Evolutionary conservation across 2,329 filamentous ascomycete genomes (phyloP), one percentile per base, ranked within the genome.

Genomic region (Aureobasidium sp.): DNA sequence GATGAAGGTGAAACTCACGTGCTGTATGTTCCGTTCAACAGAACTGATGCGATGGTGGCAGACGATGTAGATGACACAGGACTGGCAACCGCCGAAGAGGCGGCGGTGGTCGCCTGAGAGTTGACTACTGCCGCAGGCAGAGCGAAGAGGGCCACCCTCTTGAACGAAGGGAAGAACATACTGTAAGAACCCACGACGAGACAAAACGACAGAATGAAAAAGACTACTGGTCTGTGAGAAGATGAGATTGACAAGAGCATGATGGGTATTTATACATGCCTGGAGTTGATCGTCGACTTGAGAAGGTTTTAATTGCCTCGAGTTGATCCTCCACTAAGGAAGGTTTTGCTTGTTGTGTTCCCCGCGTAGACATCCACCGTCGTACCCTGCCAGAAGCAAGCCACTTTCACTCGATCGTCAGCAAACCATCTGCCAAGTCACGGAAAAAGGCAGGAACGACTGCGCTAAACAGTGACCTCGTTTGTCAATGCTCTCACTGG

Each of bases 11-110:
- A n/a, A 29, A 55, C 48, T 62, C 15, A 55, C 48, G 49, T 53
- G 36, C 53, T 49, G 25, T 34, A 49, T 5, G 68, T 66, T 14
- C 70, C 71, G 53, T 68, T 68, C 34, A 71, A 53, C 12, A 68
- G 68, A 15, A 68, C 68, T 8, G 68, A 70, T 15, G 62, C 67
- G 29, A 66, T 61, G 2, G 65, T 64, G 22, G 56, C 64, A 22
- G 67, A 57, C 11, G 52, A 42, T 27, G 64, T 31, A 6, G 37
- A 20, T 65, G 59, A 65, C 49, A 64, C 61, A 12, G 31, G 15
- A 12, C 63, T 62, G 15, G 64, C 49, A 20, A 61, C 63, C 22
- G 64, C 64, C 8, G 64, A 41, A 20, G 47, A 56, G 48, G 39
- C 55, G 20, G 57, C 42, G n/a, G 42, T 67, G 22, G 64, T 63